These are phyloP conservation scores for Parafenestella ontariensis DNA, from an alignment of 2,329 filamentous ascomycete genomes.

Conservation along the genomic window DNA sequence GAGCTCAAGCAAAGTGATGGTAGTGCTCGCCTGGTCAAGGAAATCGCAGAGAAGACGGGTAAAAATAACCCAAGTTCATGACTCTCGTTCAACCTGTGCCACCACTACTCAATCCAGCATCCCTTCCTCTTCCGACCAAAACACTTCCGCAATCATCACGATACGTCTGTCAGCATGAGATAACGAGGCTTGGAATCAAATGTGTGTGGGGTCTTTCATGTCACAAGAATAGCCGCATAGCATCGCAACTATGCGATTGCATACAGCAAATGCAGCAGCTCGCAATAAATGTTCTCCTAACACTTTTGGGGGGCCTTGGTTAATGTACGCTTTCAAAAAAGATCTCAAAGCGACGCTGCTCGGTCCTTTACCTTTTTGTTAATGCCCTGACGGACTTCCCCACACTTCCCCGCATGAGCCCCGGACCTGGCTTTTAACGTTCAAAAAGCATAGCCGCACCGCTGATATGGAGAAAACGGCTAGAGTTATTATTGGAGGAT, in stretches of 20 bases:
- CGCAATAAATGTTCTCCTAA: no score
- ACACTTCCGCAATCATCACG: background rate
- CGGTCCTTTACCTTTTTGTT: background rate
- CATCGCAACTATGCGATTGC: no score
- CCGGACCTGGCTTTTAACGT: background rate
- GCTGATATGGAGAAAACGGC: background rate
- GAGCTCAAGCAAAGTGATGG: no score
- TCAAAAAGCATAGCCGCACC: background rate
- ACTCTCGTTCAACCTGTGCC: no score
- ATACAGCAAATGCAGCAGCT: background rate
- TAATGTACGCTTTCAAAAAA: background rate
- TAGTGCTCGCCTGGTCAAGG: background rate
- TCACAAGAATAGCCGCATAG: background rate
- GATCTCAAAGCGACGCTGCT: background rate
- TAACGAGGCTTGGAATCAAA: background rate
- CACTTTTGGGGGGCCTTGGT: no score
- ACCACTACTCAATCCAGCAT: background rate
- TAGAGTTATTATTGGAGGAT: background rate
- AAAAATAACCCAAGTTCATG: background rate
- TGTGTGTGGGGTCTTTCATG: background rate
- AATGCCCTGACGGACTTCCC: background rate
- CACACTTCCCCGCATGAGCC: background rate
- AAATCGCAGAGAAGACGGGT: background rate
- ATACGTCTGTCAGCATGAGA: background rate
- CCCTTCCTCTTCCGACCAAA: background rate